Evolutionary conservation across 2,329 filamentous ascomycete species (phyloP).

Genomic region (Pseudogymnoascus sp.): DNA sequence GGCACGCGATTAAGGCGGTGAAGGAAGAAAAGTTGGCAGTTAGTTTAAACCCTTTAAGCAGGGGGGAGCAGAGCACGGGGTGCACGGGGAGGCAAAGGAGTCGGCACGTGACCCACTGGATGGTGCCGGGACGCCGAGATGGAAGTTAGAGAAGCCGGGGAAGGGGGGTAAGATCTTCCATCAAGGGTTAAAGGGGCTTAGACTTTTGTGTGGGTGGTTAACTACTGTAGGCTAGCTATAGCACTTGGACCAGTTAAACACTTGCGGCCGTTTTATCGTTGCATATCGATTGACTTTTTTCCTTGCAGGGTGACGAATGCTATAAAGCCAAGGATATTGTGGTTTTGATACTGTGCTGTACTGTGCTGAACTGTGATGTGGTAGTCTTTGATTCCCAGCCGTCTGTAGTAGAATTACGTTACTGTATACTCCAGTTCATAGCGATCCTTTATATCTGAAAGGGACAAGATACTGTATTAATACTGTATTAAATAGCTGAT

Average conservation of each 20-base stretch:
- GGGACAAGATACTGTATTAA: neutral
- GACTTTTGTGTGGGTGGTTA: neutral
- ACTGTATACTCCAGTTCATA: neutral
- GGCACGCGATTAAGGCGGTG: neutral
- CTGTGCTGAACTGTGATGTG: neutral
- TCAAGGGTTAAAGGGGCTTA: constrained; percentile 3
- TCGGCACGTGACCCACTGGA: neutral
- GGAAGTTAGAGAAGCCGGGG: neutral
- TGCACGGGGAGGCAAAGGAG: neutral
- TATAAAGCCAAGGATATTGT: neutral
- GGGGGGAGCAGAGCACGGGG: too few species aligned
- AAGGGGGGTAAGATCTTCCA: neutral
- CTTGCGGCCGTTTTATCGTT: neutral
- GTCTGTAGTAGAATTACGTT: neutral
- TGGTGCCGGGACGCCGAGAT: neutral
- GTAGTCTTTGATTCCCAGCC: neutral
- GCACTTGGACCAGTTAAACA: neutral
- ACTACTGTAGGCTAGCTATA: neutral
- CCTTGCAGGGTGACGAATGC: neutral
- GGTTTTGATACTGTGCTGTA: neutral
- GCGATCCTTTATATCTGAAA: neutral
- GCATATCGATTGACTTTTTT: neutral
- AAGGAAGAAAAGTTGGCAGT: neutral
- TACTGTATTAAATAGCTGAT: neutral
- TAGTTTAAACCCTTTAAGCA: neutral